Evolutionary conservation across 2,329 filamentous ascomycete genomes (phyloP).

Genomic region (Macrophomina pseudophaseolina): DNA sequence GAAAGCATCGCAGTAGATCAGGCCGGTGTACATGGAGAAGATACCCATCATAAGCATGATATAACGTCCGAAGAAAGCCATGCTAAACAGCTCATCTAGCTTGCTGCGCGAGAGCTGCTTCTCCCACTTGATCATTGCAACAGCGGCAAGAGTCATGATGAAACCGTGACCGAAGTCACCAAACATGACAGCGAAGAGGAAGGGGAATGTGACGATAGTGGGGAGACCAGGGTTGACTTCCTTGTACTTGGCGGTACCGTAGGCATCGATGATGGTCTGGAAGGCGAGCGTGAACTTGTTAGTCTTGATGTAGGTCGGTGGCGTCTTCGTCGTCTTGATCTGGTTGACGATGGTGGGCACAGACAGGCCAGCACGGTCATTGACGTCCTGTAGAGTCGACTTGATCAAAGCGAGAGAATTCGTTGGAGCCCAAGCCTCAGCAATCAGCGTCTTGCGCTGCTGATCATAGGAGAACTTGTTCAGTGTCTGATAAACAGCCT

Average conservation of each 20-base stretch:
- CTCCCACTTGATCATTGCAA: conserved; percentile 97
- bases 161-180: conserved; percentile 94
- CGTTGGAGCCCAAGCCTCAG: conserved; percentile 95
- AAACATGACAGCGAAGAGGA: conserved; percentile 99
- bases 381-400: conserved; percentile 93
- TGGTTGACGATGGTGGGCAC: conserved; percentile 98
- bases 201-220: conserved; percentile 97
- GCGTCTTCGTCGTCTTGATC: conserved; percentile 95
- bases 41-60: conserved; percentile 98
- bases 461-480: conserved; percentile 98
- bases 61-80: conserved; percentile 99
- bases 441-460: conserved; percentile 92
- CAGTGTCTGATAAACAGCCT: conserved; percentile 93
- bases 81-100: conserved; percentile 94
- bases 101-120: conserved; percentile 82
- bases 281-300: conserved; percentile 99
- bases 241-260: conserved; percentile 95
- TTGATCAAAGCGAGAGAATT: conserved; percentile 89
- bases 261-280: conserved; percentile 98
- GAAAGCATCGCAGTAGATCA: conserved; percentile 98
- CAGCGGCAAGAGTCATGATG: conserved; percentile 82
- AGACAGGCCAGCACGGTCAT: conserved; percentile 92
- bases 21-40: conserved; percentile 95
- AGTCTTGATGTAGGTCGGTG: conserved; percentile 95
- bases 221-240: conserved; percentile 96